Conservation (phyloP, 257 asterid species). For the Anisodus tanguticus region DNA sequence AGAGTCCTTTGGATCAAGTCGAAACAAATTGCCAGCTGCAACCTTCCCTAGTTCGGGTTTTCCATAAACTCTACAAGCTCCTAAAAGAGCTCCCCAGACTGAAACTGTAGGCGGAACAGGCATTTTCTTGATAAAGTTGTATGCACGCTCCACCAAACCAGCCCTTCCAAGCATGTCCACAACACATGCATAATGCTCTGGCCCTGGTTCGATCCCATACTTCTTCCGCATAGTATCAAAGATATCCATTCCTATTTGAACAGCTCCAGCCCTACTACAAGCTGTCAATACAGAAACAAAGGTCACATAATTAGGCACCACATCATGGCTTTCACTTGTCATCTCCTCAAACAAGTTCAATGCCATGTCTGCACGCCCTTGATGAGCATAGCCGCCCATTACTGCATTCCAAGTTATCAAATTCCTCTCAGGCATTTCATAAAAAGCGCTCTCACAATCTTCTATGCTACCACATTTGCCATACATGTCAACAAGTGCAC, state of each 20-base stretch:
- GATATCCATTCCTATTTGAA: conserved; percentile 62
- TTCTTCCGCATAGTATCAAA: conserved; percentile 62
- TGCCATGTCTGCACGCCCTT: conserved; percentile 74
- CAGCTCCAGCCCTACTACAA: conserved; percentile 90
- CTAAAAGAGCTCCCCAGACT: conserved; percentile 87
- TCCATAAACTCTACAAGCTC: conserved; percentile 78
- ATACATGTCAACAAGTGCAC: conserved; percentile 91
- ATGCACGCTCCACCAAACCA: conserved; percentile 79
- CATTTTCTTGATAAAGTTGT: conserved; percentile 60
- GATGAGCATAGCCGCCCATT: conserved; percentile 88
- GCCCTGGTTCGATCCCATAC: conserved; percentile 67
- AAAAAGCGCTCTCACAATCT: conserved; percentile 63
- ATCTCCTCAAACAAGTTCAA: conserved; percentile 59
- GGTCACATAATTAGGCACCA: conserved; percentile 74
- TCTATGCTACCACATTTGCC: conserved; percentile 84
- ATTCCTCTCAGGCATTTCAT: conserved; percentile 59
- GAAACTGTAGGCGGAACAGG: conserved; percentile 71
- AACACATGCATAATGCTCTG: conserved; percentile 86
- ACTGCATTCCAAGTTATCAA: conserved; percentile 79
- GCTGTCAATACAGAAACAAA: conserved; percentile 78
- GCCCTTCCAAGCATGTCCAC: conserved; percentile 95
- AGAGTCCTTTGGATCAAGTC: conserved; percentile 84
- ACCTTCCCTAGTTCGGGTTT: conserved; percentile 67
- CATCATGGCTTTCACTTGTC: conserved; percentile 39
- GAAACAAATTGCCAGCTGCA: conserved; percentile 76